Conservation (phyloP, 192 early-diverging fungal species). For the Ambispora gerdemannii region DNA sequence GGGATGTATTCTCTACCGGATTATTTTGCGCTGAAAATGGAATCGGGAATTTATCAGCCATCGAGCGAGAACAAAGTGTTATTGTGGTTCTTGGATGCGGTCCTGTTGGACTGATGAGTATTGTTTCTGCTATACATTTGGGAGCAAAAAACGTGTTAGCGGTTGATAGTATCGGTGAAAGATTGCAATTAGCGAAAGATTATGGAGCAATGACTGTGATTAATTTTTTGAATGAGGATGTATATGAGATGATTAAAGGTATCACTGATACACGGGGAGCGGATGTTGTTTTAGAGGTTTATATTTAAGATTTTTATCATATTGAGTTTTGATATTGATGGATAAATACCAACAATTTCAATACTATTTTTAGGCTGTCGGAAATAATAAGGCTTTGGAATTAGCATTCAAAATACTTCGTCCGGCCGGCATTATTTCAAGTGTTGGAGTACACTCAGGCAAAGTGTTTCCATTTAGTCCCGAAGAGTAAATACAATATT, state of each 20-base stretch:
- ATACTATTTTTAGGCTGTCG: constrained; percentile 40
- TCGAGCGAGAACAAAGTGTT: not conserved
- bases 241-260: constrained; percentile 19
- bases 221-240: constrained; percentile 26
- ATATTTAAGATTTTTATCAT: not conserved
- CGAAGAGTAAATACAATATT: constrained; percentile 30
- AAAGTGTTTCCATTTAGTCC: constrained; percentile 52
- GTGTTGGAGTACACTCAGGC: constrained; percentile 52
- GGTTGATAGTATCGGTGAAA: constrained; percentile 40
- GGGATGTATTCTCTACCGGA: constrained; percentile 56
- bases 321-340: not conserved
- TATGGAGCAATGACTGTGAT: constrained; percentile 42
- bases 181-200: constrained; percentile 41
- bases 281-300: constrained; percentile 51
- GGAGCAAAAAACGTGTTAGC: constrained; percentile 43
- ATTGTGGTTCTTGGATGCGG: constrained; percentile 54
- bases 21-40: constrained; percentile 55
- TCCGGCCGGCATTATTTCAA: constrained; percentile 50
- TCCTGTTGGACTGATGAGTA: constrained; percentile 52
- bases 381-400: constrained; percentile 39
- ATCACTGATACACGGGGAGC: constrained; percentile 40
- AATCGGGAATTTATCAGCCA: constrained; percentile 15
- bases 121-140: constrained; percentile 40
- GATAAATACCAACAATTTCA: not conserved
- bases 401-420: constrained; percentile 48